Conservation (phyloP, 768 basidiomycete species). For the Porpolomopsis calyptriformis region DNA sequence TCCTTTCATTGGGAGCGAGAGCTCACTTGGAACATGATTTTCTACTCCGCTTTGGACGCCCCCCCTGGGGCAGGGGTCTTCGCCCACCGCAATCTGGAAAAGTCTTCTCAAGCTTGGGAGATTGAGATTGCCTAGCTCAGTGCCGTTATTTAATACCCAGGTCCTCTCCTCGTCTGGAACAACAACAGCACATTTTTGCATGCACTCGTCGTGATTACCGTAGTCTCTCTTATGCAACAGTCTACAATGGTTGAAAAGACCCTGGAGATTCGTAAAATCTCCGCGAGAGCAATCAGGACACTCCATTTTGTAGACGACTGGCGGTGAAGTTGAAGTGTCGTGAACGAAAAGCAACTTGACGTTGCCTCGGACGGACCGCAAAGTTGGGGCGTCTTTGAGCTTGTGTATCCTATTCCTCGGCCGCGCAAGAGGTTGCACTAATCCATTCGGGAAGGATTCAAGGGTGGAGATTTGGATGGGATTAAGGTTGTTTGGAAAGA, state of each 20-base stretch:
- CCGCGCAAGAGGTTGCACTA: conserved; percentile 12
- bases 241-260: conserved; percentile 44
- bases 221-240: conserved; percentile 39
- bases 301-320: conserved; percentile 22
- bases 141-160: conserved; percentile 6
- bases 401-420: conserved; percentile 13
- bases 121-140: conserved; percentile 30
- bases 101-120: conserved; percentile 38
- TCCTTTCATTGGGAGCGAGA: conserved; percentile 1
- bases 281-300: conserved; percentile 38
- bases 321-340: conserved; percentile 2
- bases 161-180: conserved; percentile 4
- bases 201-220: conserved; percentile 47
- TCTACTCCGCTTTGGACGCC: conserved; percentile 1
- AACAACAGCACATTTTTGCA: conserved; percentile 35
- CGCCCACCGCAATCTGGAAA: conserved; percentile 39
- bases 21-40: conserved; percentile 4
- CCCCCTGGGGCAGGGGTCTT: not conserved
- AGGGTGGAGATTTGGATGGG: conserved; percentile 16
- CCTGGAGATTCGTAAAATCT: conserved; percentile 40
- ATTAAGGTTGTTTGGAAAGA: conserved; percentile 20
- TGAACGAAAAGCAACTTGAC: conserved; percentile 4
- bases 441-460: conserved; percentile 14
- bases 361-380: not conserved
- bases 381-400: not conserved